These are phyloP conservation scores for Agaricus bisporus DNA, from an alignment of 768 basidiomycete species.

Conservation along the genomic window DNA sequence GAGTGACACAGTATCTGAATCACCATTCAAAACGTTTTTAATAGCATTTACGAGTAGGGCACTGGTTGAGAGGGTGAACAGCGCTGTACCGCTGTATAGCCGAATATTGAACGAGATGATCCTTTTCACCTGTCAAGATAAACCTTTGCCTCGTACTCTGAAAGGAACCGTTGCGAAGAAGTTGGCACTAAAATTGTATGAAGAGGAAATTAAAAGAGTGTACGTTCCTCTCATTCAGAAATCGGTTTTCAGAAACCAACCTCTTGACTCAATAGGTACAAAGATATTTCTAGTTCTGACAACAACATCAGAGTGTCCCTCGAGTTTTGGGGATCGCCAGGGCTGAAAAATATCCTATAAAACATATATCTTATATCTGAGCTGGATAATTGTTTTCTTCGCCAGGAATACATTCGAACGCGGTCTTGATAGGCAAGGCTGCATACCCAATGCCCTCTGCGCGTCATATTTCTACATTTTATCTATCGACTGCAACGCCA, in stretches of 20 bases:
- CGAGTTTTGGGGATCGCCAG: neutral
- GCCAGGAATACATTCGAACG: constrained; percentile 22
- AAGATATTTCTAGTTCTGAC: neutral
- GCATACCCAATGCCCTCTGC: no score
- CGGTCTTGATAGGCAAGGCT: constrained; percentile 19
- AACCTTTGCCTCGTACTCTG: constrained; percentile 37
- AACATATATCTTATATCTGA: neutral
- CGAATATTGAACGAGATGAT: constrained; percentile 52
- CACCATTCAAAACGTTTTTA: neutral
- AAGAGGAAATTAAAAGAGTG: constrained; percentile 39
- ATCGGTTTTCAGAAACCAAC: no score
- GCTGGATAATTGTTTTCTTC: neutral
- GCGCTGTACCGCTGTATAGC: constrained; percentile 35
- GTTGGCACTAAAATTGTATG: constrained; percentile 35
- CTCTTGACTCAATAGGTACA: neutral
- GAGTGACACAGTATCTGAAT: constrained; percentile 5
- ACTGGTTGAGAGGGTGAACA: constrained; percentile 38
- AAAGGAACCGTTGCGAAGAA: constrained; percentile 46
- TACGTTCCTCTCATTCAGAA: constrained; percentile 13
- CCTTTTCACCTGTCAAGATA: constrained; percentile 28
- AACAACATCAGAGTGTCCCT: neutral
- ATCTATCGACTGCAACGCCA: no score
- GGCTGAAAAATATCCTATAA: neutral
- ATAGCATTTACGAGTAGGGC: constrained; percentile 19
- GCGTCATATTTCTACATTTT: no score